Conservation (phyloP, 306 rosid species). For the Erythrophleum fordii region DNA sequence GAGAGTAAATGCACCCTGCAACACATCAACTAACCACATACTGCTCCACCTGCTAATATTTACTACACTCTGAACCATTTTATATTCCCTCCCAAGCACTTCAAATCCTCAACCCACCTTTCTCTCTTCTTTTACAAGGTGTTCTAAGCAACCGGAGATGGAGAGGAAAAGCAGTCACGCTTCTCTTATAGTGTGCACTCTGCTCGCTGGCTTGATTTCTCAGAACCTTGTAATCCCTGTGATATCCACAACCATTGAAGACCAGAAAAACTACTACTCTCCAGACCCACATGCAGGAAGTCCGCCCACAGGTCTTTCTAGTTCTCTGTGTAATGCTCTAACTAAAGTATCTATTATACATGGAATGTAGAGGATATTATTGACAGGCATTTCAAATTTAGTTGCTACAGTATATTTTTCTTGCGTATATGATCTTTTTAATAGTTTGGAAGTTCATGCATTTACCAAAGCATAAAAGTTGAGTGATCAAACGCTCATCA, state of each 20-base stretch:
- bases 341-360: conserved; percentile 26
- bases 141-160: conserved; percentile 44
- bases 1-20: conserved; percentile 81
- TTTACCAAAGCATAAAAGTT: no score
- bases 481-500: no score
- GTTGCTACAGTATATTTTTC: background rate
- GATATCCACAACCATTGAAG: conserved; percentile 51
- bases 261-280: conserved; percentile 65
- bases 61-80: conserved; percentile 60
- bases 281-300: conserved; percentile 59
- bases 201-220: conserved; percentile 68
- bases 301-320: conserved; percentile 58
- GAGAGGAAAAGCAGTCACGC: conserved; percentile 47
- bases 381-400: conserved; percentile 33
- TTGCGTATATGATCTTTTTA: background rate
- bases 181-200: conserved; percentile 54
- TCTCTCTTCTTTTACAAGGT: conserved; percentile 15
- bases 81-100: conserved; percentile 52
- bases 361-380: no score
- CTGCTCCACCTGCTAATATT: conserved; percentile 78
- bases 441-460: background rate
- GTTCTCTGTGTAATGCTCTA: conserved; percentile 44
- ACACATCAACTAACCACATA: conserved; percentile 74
- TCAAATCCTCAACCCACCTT: conserved; percentile 32
- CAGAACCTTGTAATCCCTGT: conserved; percentile 64